These are phyloP conservation scores for Orobanche coerulescens DNA, from an alignment of 257 asterid genomes.

Conservation along the genomic window DNA sequence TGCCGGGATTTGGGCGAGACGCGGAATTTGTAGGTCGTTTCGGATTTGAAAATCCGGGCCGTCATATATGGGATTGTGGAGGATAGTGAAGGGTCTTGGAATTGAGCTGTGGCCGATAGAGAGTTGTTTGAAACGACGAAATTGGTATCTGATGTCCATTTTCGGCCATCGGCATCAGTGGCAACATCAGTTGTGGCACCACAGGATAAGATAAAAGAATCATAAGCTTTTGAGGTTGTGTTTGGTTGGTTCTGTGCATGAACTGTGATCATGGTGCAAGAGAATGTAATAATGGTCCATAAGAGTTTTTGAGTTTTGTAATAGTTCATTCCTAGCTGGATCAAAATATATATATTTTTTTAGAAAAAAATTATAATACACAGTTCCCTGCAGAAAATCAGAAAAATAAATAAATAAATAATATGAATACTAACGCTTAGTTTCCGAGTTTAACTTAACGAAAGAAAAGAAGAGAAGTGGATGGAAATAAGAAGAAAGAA, in stretches of 20 bases:
- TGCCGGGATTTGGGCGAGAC: slow-evolving; percentile 40
- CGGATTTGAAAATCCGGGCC: slow-evolving; percentile 44
- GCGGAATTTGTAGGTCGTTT: slow-evolving; percentile 38
- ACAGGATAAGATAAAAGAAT: slow-evolving; percentile 46
- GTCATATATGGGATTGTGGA: slow-evolving; percentile 65
- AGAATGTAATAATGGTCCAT: slow-evolving; percentile 22
- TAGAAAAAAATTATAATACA: background rate
- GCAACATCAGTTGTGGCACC: slow-evolving; percentile 41
- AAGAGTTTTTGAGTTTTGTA: slow-evolving; percentile 8
- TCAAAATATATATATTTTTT: background rate
- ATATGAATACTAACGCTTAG: background rate
- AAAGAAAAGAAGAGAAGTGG: too few species aligned
- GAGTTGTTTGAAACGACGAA: slow-evolving; percentile 27
- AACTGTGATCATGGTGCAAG: slow-evolving; percentile 20
- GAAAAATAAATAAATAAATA: background rate
- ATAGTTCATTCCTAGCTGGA: slow-evolving; percentile 27
- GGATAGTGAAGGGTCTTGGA: slow-evolving; percentile 65
- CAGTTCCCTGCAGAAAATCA: background rate
- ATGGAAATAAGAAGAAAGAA: too few species aligned
- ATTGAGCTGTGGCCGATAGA: slow-evolving; percentile 30
- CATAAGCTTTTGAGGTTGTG: background rate
- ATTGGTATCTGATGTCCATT: slow-evolving; percentile 45
- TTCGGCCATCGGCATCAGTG: slow-evolving; percentile 38
- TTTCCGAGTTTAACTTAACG: background rate
- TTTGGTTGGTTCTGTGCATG: slow-evolving; percentile 22